These are phyloP conservation scores for Puccinia triticina DNA, from an alignment of 1,284 basidiomycete genomes.

Conservation along the genomic window DNA sequence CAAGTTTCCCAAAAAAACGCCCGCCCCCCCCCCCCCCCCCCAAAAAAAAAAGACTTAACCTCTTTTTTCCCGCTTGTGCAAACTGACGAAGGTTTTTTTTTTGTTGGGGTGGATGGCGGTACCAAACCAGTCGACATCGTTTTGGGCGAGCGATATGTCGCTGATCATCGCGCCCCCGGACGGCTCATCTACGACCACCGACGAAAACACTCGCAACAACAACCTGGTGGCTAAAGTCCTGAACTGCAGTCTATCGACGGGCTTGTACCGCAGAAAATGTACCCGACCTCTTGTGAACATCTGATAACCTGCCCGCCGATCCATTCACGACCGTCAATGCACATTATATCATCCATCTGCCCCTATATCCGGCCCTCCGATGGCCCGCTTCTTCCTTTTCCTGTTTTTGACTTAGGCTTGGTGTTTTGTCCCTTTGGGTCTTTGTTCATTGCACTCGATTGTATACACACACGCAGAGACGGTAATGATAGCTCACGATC, in stretches of 20 bases:
- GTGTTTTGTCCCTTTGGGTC: no score
- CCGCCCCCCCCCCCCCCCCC: no score
- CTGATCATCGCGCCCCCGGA: constrained; percentile 22
- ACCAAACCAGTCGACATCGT: constrained; percentile 26
- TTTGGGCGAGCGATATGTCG: constrained; percentile 40
- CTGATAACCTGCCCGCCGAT: background rate
- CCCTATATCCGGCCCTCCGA: background rate
- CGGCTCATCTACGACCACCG: constrained; percentile 1
- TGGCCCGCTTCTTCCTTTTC: background rate
- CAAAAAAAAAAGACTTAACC: no score
- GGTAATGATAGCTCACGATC: background rate
- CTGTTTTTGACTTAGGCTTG: background rate
- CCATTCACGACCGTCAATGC: background rate
- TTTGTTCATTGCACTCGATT: background rate
- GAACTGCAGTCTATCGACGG: constrained; percentile 42
- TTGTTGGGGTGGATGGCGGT: no score
- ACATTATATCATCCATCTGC: background rate
- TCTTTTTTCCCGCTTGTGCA: no score
- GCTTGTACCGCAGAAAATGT: constrained; percentile 33
- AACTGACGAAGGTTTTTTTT: background rate
- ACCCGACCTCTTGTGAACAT: constrained; percentile 33
- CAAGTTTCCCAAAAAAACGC: background rate
- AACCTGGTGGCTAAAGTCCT: constrained; percentile 38
- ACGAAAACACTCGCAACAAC: background rate
- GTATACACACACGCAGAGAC: background rate